A percentile compares a stretch with the other conserved stretches of the same genome.
Evolutionary conservation across 192 early-diverging fungal genomes (phyloP).

Genomic region (Spinellus fusiger): DNA sequence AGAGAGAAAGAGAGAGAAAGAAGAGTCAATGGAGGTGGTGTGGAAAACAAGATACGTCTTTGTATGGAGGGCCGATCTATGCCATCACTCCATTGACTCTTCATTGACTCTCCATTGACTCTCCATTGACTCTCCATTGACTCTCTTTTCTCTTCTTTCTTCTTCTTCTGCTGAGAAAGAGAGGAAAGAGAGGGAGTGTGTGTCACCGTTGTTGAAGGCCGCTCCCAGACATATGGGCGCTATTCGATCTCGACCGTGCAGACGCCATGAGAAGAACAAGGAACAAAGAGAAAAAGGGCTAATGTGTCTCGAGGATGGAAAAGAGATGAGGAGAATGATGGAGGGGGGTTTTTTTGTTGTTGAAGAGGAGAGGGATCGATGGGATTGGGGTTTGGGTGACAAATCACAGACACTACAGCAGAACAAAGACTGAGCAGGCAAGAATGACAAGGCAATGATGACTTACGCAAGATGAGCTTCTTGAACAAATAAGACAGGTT

Average conservation of each 20-base stretch:
- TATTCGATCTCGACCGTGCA: background rate
- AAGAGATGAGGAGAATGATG: background rate
- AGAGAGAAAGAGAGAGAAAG: background rate
- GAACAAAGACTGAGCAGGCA: background rate
- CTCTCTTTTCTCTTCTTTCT: no score
- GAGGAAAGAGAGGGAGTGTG: background rate
- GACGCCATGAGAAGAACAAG: background rate
- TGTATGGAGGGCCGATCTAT: background rate
- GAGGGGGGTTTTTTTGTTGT: no score
- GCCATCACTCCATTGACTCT: background rate
- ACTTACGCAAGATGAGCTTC: no score
- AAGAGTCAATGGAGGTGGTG: background rate
- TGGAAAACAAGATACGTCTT: background rate
- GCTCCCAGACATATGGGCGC: background rate
- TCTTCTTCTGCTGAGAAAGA: no score
- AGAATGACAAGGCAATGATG: no score
- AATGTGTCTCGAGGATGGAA: background rate
- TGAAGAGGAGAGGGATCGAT: background rate
- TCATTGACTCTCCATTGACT: no score
- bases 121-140: background rate
- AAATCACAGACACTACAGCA: no score
- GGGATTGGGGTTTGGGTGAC: background rate
- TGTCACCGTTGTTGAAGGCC: background rate
- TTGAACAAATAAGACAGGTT: no score
- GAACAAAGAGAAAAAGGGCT: background rate